Evolutionary conservation across 495 filamentous ascomycete genomes (phyloP), one percentile per base, ranked within the genome.

Genomic region (Podospora tetraspora): DNA sequence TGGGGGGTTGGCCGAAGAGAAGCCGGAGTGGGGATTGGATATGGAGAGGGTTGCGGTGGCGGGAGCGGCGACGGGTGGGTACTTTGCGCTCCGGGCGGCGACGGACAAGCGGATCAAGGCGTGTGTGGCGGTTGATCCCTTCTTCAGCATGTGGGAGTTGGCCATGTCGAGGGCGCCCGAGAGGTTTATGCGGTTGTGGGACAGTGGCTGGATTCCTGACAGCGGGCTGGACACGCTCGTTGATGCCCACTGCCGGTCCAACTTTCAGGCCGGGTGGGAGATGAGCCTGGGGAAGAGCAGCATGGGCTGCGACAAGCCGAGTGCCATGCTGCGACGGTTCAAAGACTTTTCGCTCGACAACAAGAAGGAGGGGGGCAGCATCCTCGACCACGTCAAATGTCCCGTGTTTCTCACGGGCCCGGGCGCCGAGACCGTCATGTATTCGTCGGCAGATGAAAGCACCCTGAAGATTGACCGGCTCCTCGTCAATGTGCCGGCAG

Each of bases 231-330:
- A 61, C 59, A 21, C 59, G 59, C 59, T 61, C 1, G 24, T 61
- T 9, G 23, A 21, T 30, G 24, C 29, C 2, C 24, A 19, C 2
- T 25, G 59, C 13, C 59, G 59, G n/a, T 30, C 29, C 3, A 61
- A 61, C 59, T 61, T 61, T 1, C 59, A 61, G 25, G 24, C 59
- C n/a, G 59, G 59, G 13, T 61, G 59, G 22, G 59, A 61, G 59
- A 52, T 52, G 43, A 9, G 43, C 16, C 2, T 52, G 16, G 43
- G 43, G 5, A 52, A 52, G 16, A 52, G 43, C 43, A 52, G 43
- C 43, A 52, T 52, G 43, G 43, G 43, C 2, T 52, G 43, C 37
- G 19, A n/a, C 43, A 2, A 19, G 43, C 43, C 43, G 16, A 52
- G 43, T 52, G 43, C 43, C 16, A 52, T 52, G 43, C 43, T 52